A percentile compares a stretch with the other conserved stretches of the same genome.
Conservation (phyloP, 345 rosid species). For the Arabidopsis arenosa region DNA sequence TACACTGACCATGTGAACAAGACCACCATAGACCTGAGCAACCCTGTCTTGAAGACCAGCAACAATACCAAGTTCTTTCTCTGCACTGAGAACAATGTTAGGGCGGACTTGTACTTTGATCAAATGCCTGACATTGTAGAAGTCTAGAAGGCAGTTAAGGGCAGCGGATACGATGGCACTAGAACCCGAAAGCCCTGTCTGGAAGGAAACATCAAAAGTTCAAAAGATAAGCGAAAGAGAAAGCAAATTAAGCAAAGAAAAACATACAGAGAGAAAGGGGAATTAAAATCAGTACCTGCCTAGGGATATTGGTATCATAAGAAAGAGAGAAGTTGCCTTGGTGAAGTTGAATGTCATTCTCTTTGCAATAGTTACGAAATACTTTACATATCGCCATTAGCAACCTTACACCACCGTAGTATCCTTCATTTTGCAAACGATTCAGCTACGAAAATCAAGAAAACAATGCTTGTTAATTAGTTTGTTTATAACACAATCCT, state of each 20-base stretch:
- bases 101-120: constrained; percentile 80
- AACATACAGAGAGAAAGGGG: not conserved
- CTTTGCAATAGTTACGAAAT: constrained; percentile 61
- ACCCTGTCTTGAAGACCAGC: constrained; percentile 99
- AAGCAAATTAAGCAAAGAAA: no score
- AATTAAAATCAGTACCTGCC: constrained; percentile 62
- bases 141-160: constrained; percentile 87
- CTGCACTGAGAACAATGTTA: constrained; percentile 72
- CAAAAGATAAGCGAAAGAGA: no score
- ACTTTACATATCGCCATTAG: constrained; percentile 89
- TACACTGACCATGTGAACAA: constrained; percentile 79
- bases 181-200: constrained; percentile 98
- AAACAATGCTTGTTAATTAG: no score
- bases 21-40: constrained; percentile 95
- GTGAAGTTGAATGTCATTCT: constrained; percentile 60
- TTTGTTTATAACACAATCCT: no score
- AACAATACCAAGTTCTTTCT: constrained; percentile 88
- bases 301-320: constrained; percentile 92
- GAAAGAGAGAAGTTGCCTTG: constrained; percentile 65
- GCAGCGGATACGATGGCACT: constrained; percentile 97
- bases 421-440: constrained; percentile 85
- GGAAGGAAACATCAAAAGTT: constrained; percentile 40
- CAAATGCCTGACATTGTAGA: constrained; percentile 79
- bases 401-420: constrained; percentile 91
- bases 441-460: constrained; percentile 50